Evolutionary conservation across 2,329 filamentous ascomycete species (phyloP), one percentile per base, ranked within the genome.

Genomic region (Atkinsonella hypoxylon): DNA sequence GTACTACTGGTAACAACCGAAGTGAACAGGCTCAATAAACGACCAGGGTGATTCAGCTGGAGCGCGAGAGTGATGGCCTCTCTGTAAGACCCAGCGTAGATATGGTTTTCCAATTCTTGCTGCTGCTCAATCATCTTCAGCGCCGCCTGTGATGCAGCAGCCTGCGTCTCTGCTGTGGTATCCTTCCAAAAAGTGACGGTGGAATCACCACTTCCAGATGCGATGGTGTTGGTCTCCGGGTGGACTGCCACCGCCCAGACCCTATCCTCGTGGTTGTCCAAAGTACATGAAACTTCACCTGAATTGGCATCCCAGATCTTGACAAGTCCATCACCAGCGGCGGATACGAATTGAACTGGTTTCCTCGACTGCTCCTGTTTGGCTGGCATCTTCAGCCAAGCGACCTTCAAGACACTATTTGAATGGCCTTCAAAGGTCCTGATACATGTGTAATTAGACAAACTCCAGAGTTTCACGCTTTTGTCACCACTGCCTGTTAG

Each of bases 141-240:
- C 36, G 85, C 84, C 4, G 85, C 87, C 40, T 82, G 79, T 1
- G 85, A 84, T 1, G 86, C 81, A 2, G 84, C 83, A 15, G 81
- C 80, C 54, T 88, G 83, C 0, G 91, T 95, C 52, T 86, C 76
- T 4, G 81, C 79, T 0, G 89, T 94, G 2, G 89, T 96, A 63
- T 98, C 93, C 60, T 82, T 83, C 93, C 93, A 98, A 70, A 97
- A 95, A 1, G 89, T 94, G 38, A 98, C 81, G 1, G 89, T 90
- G 34, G 89, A 90, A 67, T 98, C 93, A 48, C 87, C 91, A 52
- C 88, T 90, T 36, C 90, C 93, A 7, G 93, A 97, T 36, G 94
- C 84, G 48, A 98, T 79, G 47, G 82, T 82, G 60, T 90, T 81
- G 10, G 74, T 78, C 42, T 74, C 62, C 44, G 85, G 76, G 64